Evolutionary conservation across 371 early-diverging fungal genomes (phyloP).

Genomic region (Mortierella sp.): DNA sequence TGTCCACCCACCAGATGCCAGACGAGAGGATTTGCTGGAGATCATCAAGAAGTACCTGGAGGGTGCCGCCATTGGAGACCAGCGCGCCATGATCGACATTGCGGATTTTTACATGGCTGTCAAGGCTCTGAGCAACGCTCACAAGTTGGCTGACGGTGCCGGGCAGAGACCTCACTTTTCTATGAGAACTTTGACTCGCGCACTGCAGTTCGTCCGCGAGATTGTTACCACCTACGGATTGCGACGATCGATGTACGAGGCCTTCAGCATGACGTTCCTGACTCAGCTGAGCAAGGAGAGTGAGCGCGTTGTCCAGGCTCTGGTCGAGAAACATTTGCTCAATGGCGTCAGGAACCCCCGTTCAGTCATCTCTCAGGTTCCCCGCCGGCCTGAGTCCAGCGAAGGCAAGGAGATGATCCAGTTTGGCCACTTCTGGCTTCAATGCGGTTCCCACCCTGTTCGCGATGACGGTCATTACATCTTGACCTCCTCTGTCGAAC

Average conservation of each 20-base stretch:
- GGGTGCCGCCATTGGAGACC: slow-evolving; percentile 67
- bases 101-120: slow-evolving; percentile 89
- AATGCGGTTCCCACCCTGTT: slow-evolving; percentile 72
- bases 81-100: slow-evolving; percentile 78
- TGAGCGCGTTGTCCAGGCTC: slow-evolving; percentile 67
- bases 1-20: slow-evolving; percentile 92
- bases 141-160: slow-evolving; percentile 91
- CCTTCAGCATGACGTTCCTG: slow-evolving; percentile 94
- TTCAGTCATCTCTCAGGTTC: slow-evolving; percentile 72
- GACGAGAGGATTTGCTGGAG: slow-evolving; percentile 84
- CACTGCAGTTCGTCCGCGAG: slow-evolving; percentile 86
- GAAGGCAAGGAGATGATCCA: slow-evolving; percentile 72
- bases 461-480: slow-evolving; percentile 81
- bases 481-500: slow-evolving; percentile 89
- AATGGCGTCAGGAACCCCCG: slow-evolving; percentile 74
- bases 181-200: slow-evolving; percentile 95
- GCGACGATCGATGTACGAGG: slow-evolving; percentile 91
- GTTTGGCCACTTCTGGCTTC: slow-evolving; percentile 92
- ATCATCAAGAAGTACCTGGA: slow-evolving; percentile 86
- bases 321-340: slow-evolving; percentile 78
- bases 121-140: slow-evolving; percentile 79
- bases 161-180: slow-evolving; percentile 93
- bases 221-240: slow-evolving; percentile 83
- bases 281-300: slow-evolving; percentile 91
- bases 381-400: slow-evolving; percentile 69